Evolutionary conservation across 345 rosid genomes (phyloP).

Genomic region (Syzygium oleosum): DNA sequence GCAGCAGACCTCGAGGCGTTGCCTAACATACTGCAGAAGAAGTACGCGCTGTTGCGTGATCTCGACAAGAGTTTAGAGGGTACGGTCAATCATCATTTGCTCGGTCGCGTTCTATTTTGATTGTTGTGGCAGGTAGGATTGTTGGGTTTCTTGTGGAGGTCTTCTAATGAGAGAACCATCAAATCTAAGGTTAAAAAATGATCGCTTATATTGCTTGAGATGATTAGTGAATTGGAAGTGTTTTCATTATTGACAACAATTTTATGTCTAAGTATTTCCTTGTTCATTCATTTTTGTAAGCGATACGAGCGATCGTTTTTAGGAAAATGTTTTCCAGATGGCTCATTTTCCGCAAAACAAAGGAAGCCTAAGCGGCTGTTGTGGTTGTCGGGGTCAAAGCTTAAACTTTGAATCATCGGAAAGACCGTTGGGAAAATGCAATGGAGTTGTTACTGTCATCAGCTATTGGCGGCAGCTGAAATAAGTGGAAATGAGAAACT

Average conservation of each 20-base stretch:
- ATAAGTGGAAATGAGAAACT: neutral
- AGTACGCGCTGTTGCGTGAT: slow-evolving; percentile 72
- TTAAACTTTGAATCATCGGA: neutral
- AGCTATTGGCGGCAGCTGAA: neutral
- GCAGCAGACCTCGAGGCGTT: slow-evolving; percentile 75
- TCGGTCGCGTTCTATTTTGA: neutral
- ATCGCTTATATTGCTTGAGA: too few species aligned
- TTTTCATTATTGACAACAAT: too few species aligned
- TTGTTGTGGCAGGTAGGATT: neutral
- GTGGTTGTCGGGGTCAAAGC: neutral
- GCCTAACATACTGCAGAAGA: slow-evolving; percentile 80
- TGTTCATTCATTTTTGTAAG: too few species aligned
- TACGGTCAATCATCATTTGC: slow-evolving; percentile 5
- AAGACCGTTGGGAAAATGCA: neutral
- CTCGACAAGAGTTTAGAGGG: slow-evolving; percentile 94
- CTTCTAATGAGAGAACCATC: neutral
- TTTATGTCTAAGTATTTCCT: too few species aligned
- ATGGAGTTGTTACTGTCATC: neutral
- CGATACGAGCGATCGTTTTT: too few species aligned
- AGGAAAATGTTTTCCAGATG: too few species aligned
- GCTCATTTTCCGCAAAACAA: too few species aligned
- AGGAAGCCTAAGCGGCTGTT: neutral
- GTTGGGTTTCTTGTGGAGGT: neutral
- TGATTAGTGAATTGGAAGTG: too few species aligned
- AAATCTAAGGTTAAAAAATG: too few species aligned